Percentiles rank a stretch among this genome's conserved stretches.
Evolutionary conservation across 2,329 filamentous ascomycete species (phyloP).

Genomic region (Colletotrichum caudatum): DNA sequence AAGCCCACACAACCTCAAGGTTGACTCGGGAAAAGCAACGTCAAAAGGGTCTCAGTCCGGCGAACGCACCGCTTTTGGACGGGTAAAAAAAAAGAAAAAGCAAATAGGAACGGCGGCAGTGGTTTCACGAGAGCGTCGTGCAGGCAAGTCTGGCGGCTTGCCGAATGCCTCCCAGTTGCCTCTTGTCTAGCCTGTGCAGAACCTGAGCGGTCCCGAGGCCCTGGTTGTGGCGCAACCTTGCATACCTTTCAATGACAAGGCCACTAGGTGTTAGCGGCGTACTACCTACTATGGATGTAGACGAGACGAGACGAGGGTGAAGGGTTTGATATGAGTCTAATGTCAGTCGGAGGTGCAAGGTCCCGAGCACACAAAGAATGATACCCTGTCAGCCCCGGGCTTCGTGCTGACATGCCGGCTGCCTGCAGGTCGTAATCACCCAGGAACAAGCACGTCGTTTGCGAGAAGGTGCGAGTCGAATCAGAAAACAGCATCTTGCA

Average conservation of each 20-base stretch:
- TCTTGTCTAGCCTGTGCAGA: slow-evolving; percentile 20
- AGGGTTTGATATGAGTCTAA: slow-evolving; percentile 4
- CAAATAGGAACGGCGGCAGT: slow-evolving; percentile 2
- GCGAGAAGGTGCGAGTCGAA: slow-evolving; percentile 17
- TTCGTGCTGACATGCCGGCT: slow-evolving; percentile 20
- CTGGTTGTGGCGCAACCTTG: slow-evolving; percentile 43
- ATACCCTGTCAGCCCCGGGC: slow-evolving; percentile 22
- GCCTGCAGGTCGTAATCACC: slow-evolving; percentile 10
- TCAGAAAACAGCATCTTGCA: slow-evolving; percentile 31
- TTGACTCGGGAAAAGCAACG: slow-evolving; percentile 21
- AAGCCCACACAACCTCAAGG: neutral
- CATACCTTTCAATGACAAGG: slow-evolving; percentile 22
- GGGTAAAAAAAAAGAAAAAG: slow-evolving; percentile 1
- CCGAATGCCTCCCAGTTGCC: neutral
- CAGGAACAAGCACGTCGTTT: neutral
- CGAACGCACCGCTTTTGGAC: slow-evolving; percentile 11
- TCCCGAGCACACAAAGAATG: slow-evolving; percentile 24
- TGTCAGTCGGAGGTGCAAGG: slow-evolving; percentile 38
- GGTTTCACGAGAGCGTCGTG: slow-evolving; percentile 31
- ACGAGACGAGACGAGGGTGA: neutral
- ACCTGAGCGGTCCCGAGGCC: slow-evolving; percentile 38
- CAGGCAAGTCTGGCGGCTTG: neutral
- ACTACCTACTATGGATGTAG: neutral
- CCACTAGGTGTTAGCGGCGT: neutral
- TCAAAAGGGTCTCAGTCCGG: slow-evolving; percentile 11